phyloP scores from a whole-genome alignment of 768 basidiomycete genomes.

The Tubosaeta sp. region DNA sequence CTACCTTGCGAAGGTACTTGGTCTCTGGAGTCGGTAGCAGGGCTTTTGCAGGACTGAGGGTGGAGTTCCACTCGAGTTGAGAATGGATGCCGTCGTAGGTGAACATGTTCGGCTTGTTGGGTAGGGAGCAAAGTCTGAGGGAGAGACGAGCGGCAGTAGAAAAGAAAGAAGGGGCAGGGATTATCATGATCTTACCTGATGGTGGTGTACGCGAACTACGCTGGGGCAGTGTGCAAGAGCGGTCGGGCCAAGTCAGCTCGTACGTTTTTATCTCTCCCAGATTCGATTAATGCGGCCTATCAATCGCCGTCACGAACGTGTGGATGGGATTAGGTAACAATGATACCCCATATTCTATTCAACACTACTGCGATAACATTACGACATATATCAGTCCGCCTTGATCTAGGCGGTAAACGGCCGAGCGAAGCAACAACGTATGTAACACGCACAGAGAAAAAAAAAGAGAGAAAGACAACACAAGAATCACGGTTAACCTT shows the following conservation, averaged over 20 bases:
- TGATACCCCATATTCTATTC: constrained; percentile 1
- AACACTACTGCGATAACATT: constrained; percentile 7
- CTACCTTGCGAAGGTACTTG: constrained; percentile 88
- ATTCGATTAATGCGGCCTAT: not conserved
- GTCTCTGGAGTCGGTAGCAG: constrained; percentile 71
- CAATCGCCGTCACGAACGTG: constrained; percentile 29
- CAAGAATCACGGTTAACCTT: constrained; percentile 25
- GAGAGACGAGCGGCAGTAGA: constrained; percentile 16
- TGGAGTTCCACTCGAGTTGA: constrained; percentile 91
- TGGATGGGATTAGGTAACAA: constrained; percentile 7
- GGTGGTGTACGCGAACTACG: constrained; percentile 7
- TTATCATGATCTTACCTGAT: constrained; percentile 21
- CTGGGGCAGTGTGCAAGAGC: constrained; percentile 6
- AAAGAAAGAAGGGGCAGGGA: constrained; percentile 4
- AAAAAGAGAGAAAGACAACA: constrained; percentile 24
- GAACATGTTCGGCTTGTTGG: constrained; percentile 39
- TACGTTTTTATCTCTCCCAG: constrained; percentile 11
- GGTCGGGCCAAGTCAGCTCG: not conserved
- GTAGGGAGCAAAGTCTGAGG: constrained; percentile 8
- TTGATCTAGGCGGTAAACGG: not conserved
- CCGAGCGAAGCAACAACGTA: constrained; percentile 17
- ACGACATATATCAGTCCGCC: not conserved
- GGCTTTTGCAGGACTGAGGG: constrained; percentile 67
- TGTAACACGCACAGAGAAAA: constrained; percentile 25
- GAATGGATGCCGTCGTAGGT: constrained; percentile 60